Conservation (phyloP, 495 filamentous ascomycete genomes). For the Neurospora sp. region DNA sequence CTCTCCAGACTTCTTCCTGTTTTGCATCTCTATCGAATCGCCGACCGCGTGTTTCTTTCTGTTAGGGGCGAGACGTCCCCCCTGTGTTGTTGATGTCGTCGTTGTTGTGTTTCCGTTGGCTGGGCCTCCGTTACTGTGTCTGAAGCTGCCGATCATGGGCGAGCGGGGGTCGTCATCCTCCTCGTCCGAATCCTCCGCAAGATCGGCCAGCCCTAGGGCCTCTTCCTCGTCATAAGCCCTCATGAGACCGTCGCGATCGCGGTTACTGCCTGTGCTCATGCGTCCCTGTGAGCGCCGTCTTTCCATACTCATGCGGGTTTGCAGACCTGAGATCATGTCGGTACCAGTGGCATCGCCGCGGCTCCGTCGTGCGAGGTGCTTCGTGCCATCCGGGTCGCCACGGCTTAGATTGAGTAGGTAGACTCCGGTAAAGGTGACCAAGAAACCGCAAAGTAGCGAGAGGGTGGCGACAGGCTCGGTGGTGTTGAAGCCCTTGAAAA, state of each 20-base stretch:
- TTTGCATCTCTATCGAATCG: conserved; percentile 35
- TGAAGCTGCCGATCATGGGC: conserved; percentile 23
- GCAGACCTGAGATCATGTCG: conserved; percentile 78
- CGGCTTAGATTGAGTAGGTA: conserved; percentile 94
- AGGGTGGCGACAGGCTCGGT: conserved; percentile 88
- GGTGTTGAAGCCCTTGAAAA: conserved; percentile 96
- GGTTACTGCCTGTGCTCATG: conserved; percentile 49
- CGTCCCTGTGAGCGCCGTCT: conserved; percentile 48
- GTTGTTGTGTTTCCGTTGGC: conserved; percentile 8
- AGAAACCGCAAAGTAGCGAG: conserved; percentile 80
- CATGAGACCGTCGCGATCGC: conserved; percentile 73
- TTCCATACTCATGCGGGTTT: conserved; percentile 90
- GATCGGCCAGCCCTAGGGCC: conserved; percentile 47
- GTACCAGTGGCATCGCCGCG: conserved; percentile 73
- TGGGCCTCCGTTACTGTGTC: conserved; percentile 6
- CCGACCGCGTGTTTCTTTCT: conserved; percentile 4
- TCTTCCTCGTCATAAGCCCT: conserved; percentile 72
- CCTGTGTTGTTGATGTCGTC: conserved; percentile 1
- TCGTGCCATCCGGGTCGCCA: conserved; percentile 73
- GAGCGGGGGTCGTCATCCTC: conserved; percentile 22
- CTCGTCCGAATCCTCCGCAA: conserved; percentile 61
- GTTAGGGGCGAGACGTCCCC: neutral
- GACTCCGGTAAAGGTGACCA: conserved; percentile 93
- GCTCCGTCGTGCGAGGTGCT: conserved; percentile 51
- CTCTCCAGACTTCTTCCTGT: conserved; percentile 22